Conservation (phyloP, 2,329 filamentous ascomycete genomes). For the Incumbomyces lentus region DNA sequence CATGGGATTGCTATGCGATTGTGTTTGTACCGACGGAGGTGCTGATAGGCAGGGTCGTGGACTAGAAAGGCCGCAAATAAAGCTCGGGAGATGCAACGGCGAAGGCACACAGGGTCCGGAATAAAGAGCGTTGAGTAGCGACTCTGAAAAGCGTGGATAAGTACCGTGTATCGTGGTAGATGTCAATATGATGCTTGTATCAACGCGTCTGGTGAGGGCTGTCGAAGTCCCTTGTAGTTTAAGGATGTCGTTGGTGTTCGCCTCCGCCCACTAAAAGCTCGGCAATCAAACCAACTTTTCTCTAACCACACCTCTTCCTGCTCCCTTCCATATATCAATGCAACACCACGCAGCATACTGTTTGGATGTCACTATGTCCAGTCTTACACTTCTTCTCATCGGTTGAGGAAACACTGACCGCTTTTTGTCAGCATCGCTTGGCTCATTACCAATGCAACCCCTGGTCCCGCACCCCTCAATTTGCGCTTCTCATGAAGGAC, state of each 20-base stretch:
- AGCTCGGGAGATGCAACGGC: neutral
- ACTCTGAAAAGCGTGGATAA: neutral
- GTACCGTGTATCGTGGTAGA: neutral
- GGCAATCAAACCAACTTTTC: constrained; percentile 1
- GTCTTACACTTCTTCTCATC: neutral
- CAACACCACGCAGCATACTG: neutral
- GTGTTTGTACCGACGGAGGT: constrained; percentile 1
- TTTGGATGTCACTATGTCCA: neutral
- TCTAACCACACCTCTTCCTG: constrained; percentile 1
- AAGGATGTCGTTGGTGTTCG: constrained; percentile 1
- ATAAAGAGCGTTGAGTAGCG: neutral
- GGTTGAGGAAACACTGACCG: neutral
- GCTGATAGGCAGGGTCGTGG: constrained; percentile 1
- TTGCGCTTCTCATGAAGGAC: too few species aligned
- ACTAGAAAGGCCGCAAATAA: constrained; percentile 1
- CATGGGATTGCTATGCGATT: neutral
- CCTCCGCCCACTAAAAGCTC: constrained; percentile 8
- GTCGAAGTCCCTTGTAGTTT: too few species aligned
- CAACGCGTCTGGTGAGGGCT: neutral
- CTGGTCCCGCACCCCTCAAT: too few species aligned
- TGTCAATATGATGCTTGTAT: neutral
- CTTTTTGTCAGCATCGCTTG: too few species aligned
- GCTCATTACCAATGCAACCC: too few species aligned
- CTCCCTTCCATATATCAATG: neutral
- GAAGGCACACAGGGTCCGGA: neutral